Conservation (phyloP, 2,329 filamentous ascomycete species). For the Fusarium oxysporum region DNA sequence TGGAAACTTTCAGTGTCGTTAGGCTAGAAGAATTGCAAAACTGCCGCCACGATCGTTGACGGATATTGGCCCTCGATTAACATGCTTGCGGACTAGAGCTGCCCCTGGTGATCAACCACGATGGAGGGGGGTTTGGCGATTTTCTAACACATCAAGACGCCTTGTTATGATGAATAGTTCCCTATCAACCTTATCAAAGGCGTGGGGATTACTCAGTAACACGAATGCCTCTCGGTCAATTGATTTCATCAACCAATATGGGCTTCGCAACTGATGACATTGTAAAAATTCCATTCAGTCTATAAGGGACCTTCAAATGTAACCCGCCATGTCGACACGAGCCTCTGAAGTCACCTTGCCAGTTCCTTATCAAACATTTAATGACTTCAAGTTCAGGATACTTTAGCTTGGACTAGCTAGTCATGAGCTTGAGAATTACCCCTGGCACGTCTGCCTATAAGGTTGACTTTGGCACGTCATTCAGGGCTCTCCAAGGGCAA, state of each 20-base stretch:
- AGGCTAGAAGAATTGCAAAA: background rate
- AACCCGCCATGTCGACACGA: background rate
- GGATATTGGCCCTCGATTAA: background rate
- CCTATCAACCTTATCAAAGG: background rate
- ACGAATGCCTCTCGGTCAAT: background rate
- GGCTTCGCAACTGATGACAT: background rate
- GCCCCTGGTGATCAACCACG: constrained; percentile 3
- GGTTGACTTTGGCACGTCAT: constrained; percentile 35
- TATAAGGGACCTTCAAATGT: background rate
- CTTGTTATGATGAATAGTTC: background rate
- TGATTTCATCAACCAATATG: background rate
- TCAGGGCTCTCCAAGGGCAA: constrained; percentile 9
- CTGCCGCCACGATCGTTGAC: background rate
- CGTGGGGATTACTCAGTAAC: background rate
- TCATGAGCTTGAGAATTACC: constrained; percentile 21
- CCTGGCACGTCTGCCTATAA: background rate
- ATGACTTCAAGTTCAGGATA: constrained; percentile 5
- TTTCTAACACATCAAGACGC: background rate
- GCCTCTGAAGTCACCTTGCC: background rate
- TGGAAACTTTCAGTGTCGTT: background rate
- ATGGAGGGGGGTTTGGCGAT: background rate
- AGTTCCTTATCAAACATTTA: constrained; percentile 11
- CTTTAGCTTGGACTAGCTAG: constrained; percentile 25
- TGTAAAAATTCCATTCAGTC: background rate
- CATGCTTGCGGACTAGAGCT: background rate